Evolutionary conservation across 2,329 filamentous ascomycete species (phyloP), one percentile per base, ranked within the genome.

Genomic region (Aspergillus sp.): DNA sequence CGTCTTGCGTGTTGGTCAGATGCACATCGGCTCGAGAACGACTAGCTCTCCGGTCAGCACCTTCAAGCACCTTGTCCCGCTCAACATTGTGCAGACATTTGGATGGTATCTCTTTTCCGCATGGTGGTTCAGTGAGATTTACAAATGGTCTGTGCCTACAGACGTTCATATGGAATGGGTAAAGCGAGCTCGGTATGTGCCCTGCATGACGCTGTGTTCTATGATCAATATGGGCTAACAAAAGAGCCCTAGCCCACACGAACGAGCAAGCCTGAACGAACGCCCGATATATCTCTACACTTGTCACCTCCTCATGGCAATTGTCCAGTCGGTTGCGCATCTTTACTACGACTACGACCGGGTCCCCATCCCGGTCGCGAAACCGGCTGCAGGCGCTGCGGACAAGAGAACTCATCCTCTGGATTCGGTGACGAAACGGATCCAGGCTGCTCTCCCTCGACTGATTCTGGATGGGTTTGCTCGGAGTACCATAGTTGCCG

Each of bases 211-310:
- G 23, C 45, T 36, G 1, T 29, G 9, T 23, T 6, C 21, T 29
- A 29, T 29, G 25, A 29, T n/a, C n/a, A n/a, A n/a, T n/a, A n/a
- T 38, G 45, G 38, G 20, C 14, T 47, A 52, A 56, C 29, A 40
- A 38, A 53, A 40, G 16, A 54, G 55, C 53, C 64, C 32, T 19
- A 78, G 75, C 55, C 66, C 75, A 10, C 78, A 81, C 59, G 89
- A 94, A 68, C 82, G 91, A 32, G 81, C 88, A 17, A 81, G 85
- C 48, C 74, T 97, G 53, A 97, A 97, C 68, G 93, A 97, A 76
- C 84, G 88, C 58, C 87, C 91, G 1, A 81, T 97, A 21, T 94
- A 91, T 67, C 77, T 96, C 47, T 85, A 89, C 31, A 83, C 81
- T 54, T 85, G 88, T 64, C 83, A 94, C 59, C 66, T 86, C 3